Base-by-base conservation (phyloP, 768 basidiomycete species). In the Agrocybe pediades region DNA sequence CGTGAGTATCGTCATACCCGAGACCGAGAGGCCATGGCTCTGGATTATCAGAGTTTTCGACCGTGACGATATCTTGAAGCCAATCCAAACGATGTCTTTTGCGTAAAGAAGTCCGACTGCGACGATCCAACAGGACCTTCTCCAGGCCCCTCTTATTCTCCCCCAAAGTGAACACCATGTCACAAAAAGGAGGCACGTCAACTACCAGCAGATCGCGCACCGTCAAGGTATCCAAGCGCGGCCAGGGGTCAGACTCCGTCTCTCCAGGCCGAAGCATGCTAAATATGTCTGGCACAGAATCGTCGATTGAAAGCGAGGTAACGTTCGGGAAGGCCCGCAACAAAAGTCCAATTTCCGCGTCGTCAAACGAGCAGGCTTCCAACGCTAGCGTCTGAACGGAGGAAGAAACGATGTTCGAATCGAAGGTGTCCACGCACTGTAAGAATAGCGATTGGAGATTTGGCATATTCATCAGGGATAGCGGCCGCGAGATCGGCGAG, bases 21-120 rank as follows among this genome's bases (percentile, higher is more conserved):
- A 76, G 60, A 11, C 65, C 73, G 13, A 61, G 56, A 7, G 77
- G 78, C 79, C 79, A 80, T 5, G 62, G 51, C 48, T 71, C 69
- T 4, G 59, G 30, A 24, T 51, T 54, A 41, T 72, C 66, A 52
- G 54, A 54, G 27, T 68, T 63, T 30, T 70, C 70, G 9, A 77
- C 64, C 16, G 62, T 48, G 41, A 74, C 52, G n/a, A 61, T 51
- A 27, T 67, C 63, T 51, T 64, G 55, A 15, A 76, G 50, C 56
- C 53, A 59, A 9, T 68, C 65, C n/a, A 73, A 58, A 2, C 62
- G 55, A 11, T 66, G 60, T 47, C 70, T 72, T 17, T 50, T 44
- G 27, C 65, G 66, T 5, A 78, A 60, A 15, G 71, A 65, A 3
- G 58, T 65, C 51, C 78, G 65, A 43, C 72, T 74, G 16, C 72